Conservation (phyloP, 2,329 filamentous ascomycete species). For the Byssothecium circinans region DNA sequence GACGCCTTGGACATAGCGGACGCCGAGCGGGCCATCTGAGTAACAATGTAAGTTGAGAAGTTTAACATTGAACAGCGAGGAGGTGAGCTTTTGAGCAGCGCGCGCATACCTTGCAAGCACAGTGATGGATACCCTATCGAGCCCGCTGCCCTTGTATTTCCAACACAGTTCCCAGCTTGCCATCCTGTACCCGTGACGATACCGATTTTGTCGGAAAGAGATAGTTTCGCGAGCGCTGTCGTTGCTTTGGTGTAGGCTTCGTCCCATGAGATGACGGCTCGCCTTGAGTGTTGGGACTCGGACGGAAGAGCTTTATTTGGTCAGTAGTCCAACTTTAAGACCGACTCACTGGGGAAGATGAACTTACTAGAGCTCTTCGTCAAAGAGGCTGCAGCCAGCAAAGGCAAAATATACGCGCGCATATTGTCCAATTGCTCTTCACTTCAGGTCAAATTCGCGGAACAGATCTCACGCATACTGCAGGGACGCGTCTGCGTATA, state of each 20-base stretch:
- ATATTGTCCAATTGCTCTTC: conserved; percentile 19
- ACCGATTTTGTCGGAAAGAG: conserved; percentile 43
- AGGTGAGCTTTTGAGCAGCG: neutral
- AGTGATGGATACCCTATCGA: conserved; percentile 43
- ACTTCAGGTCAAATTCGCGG: too few species aligned
- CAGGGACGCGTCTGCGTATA: conserved; percentile 13
- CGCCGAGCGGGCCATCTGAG: conserved; percentile 43
- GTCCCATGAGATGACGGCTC: conserved; percentile 39
- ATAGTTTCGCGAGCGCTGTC: conserved; percentile 44
- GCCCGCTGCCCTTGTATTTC: conserved; percentile 38
- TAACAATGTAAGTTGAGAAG: neutral
- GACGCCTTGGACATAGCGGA: conserved; percentile 41
- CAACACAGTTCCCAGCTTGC: conserved; percentile 39
- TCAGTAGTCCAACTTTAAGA: conserved; percentile 1
- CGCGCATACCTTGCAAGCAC: conserved; percentile 41
- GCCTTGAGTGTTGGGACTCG: conserved; percentile 19
- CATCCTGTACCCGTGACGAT: conserved; percentile 44
- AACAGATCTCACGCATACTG: neutral
- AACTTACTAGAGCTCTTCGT: conserved; percentile 24
- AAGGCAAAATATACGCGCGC: conserved; percentile 26
- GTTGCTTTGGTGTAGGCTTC: conserved; percentile 45
- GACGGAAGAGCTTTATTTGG: conserved; percentile 23
- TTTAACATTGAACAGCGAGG: too few species aligned
- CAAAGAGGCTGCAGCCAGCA: conserved; percentile 26
- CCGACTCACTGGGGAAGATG: neutral